Percentiles rank a stretch among this genome's conserved stretches.
phyloP scores from a whole-genome alignment of 352 stramenopile genomes.

The Globisporangium splendens region DNA sequence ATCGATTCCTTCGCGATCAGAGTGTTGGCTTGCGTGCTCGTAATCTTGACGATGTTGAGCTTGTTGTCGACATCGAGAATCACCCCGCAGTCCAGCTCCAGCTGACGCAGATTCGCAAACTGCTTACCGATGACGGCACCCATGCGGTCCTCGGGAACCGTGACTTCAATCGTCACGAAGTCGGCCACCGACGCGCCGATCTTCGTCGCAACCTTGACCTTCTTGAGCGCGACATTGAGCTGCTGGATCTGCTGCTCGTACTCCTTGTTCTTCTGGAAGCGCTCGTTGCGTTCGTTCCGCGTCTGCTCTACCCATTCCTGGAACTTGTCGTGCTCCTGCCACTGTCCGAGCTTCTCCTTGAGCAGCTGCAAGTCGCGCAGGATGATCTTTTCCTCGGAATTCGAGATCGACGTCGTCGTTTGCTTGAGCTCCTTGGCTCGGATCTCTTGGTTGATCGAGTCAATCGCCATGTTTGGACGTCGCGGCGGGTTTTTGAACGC shows the following conservation, averaged over 20 bases:
- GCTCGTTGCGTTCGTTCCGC: conserved; percentile 51
- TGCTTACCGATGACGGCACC: conserved; percentile 65
- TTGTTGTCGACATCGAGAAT: conserved; percentile 66
- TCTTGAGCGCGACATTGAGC: conserved; percentile 43
- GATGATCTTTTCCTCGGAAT: conserved; percentile 67
- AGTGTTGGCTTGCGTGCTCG: conserved; percentile 43
- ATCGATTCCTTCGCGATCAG: conserved; percentile 38
- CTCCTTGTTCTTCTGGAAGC: conserved; percentile 51
- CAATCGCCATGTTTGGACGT: conserved; percentile 47
- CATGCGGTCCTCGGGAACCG: conserved; percentile 59
- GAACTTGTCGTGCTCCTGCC: conserved; percentile 49
- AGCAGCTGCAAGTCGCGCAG: conserved; percentile 65
- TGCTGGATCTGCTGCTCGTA: conserved; percentile 49
- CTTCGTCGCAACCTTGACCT: conserved; percentile 45
- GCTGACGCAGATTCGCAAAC: conserved; percentile 46
- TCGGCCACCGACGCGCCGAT: conserved; percentile 28
- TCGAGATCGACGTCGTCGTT: conserved; percentile 70
- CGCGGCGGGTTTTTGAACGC: conserved; percentile 68
- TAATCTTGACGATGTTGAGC: conserved; percentile 49
- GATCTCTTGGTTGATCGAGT: conserved; percentile 56
- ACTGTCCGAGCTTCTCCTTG: conserved; percentile 50
- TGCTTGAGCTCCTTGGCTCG: conserved; percentile 51
- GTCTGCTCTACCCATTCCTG: conserved; percentile 52
- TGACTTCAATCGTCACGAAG: conserved; percentile 54
- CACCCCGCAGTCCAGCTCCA: conserved; percentile 54